These are phyloP conservation scores for Anastatica hierochuntica DNA, from an alignment of 345 rosid species.

Conservation along the genomic window DNA sequence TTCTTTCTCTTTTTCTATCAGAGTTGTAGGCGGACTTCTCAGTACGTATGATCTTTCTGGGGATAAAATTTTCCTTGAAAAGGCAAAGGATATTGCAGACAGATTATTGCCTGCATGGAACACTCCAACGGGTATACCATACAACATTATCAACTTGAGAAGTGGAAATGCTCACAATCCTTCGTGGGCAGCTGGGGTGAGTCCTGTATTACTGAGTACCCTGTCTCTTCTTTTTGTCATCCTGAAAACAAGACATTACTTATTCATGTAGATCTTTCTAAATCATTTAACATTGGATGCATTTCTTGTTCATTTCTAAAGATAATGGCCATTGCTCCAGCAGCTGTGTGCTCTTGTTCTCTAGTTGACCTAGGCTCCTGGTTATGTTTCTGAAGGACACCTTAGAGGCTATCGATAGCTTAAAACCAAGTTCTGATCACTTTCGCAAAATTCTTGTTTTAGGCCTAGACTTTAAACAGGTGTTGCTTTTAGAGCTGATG, in stretches of 20 bases:
- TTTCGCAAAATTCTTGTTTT: no score
- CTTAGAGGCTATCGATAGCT: not conserved
- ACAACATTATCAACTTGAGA: slow-evolving; percentile 74
- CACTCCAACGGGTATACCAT: slow-evolving; percentile 78
- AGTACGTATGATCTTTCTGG: slow-evolving; percentile 91
- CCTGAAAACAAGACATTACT: not conserved
- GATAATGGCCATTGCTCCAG: not conserved
- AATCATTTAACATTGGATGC: not conserved
- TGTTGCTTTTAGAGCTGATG: no score
- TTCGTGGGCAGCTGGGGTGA: slow-evolving; percentile 92
- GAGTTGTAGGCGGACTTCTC: slow-evolving; percentile 98
- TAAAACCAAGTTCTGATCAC: not conserved
- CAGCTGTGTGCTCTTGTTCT: not conserved
- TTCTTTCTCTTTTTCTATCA: slow-evolving; percentile 24
- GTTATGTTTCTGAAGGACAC: not conserved
- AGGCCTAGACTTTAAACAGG: no score
- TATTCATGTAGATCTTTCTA: not conserved
- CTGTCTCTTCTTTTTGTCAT: not conserved
- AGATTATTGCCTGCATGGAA: slow-evolving; percentile 97
- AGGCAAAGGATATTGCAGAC: slow-evolving; percentile 92
- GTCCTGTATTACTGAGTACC: slow-evolving; percentile 19
- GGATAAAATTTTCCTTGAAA: slow-evolving; percentile 81
- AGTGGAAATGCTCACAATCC: slow-evolving; percentile 71
- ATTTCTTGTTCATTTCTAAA: not conserved
- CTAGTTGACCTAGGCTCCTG: not conserved